Conservation (phyloP, 1,284 basidiomycete genomes). For the Ceratobasidium sp. region DNA sequence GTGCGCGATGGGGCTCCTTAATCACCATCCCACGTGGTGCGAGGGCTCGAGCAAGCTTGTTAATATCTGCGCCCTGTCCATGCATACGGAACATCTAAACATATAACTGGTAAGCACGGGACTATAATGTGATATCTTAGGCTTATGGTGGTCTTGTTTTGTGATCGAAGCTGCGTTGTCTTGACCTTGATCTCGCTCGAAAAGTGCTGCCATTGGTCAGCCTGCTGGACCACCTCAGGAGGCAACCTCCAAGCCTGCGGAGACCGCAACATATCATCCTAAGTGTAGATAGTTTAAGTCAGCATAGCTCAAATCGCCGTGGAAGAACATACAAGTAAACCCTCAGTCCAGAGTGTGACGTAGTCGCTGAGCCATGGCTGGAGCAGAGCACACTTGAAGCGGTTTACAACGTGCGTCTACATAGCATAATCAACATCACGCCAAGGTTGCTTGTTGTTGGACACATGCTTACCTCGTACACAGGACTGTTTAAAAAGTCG, state of each 20-base stretch:
- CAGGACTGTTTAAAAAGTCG: not conserved
- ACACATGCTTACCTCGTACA: constrained; percentile 2
- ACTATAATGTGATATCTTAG: not conserved
- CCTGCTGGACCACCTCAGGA: not conserved
- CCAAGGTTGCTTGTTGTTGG: too few relatives aligned
- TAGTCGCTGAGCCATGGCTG: not conserved
- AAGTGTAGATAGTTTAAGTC: not conserved
- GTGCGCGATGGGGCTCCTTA: not conserved
- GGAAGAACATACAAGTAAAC: not conserved
- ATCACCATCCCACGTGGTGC: not conserved
- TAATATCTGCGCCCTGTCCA: not conserved
- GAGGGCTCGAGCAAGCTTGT: not conserved
- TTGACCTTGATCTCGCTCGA: not conserved
- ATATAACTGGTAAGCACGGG: not conserved
- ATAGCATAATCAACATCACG: not conserved
- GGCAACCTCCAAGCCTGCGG: not conserved
- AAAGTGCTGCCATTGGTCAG: not conserved
- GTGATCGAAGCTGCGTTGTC: not conserved
- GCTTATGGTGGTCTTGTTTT: not conserved
- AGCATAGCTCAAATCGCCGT: not conserved
- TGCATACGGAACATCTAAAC: not conserved
- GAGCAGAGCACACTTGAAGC: not conserved
- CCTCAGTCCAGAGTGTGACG: not conserved
- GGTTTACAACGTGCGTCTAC: not conserved
- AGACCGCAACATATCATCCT: not conserved